A percentile compares a stretch with the other conserved stretches of the same genome.
phyloP scores from a whole-genome alignment of 805 yeast genomes.

The Schizosaccharomyces pombe region DNA sequence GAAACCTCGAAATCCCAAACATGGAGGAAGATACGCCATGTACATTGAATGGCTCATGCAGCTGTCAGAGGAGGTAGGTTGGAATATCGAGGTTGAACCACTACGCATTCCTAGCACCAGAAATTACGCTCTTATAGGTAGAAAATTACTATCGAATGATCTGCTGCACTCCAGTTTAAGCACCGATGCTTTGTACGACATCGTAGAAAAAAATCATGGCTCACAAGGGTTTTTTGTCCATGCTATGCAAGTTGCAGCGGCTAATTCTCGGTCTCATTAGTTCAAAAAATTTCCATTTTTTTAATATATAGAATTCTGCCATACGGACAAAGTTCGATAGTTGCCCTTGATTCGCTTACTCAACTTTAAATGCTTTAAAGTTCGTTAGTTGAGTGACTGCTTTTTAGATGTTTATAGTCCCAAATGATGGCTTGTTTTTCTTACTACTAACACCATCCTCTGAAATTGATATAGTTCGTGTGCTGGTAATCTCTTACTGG shows the following conservation, averaged over 20 bases:
- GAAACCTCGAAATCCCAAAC: constrained; percentile 7
- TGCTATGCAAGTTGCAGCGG: constrained; percentile 44
- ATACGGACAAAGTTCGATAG: too few species aligned
- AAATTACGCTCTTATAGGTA: constrained; percentile 72
- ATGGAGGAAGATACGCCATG: constrained; percentile 20
- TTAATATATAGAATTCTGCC: background rate
- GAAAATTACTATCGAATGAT: constrained; percentile 8
- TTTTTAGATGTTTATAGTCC: background rate
- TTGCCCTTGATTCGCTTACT: too few species aligned
- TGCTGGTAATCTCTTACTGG: background rate
- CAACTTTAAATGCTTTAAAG: too few species aligned
- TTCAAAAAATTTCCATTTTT: background rate
- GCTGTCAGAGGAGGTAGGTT: constrained; percentile 61
- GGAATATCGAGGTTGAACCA: constrained; percentile 71
- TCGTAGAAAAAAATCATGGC: constrained; percentile 60
- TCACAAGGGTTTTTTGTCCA: constrained; percentile 78
- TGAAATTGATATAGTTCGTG: background rate
- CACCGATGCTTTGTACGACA: constrained; percentile 23
- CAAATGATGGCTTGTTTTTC: background rate
- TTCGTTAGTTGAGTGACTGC: background rate
- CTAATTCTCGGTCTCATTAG: constrained; percentile 49
- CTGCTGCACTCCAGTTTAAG: background rate
- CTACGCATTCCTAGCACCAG: constrained; percentile 82
- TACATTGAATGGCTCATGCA: constrained; percentile 75
- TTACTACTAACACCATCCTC: background rate